A percentile compares a stretch with the other conserved stretches of the same genome.
These are phyloP conservation scores for Suillus paluster DNA, from an alignment of 768 basidiomycete genomes.

Conservation along the genomic window DNA sequence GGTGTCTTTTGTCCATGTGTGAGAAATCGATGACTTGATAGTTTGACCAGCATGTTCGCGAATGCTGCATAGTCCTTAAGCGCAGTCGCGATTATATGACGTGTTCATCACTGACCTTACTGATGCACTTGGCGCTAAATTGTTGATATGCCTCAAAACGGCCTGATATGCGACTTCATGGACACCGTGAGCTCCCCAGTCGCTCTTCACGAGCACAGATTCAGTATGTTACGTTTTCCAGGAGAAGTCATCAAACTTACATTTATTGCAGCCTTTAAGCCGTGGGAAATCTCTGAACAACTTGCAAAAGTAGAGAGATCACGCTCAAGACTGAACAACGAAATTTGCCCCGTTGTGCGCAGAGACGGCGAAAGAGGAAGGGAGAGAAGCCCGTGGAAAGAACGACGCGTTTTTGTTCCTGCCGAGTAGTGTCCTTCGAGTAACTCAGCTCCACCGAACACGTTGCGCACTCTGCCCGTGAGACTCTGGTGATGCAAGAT, in stretches of 20 bases:
- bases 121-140: conserved; percentile 76
- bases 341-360: conserved; percentile 69
- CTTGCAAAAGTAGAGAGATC: conserved; percentile 84
- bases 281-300: conserved; percentile 65
- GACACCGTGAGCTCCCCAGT: conserved; percentile 42
- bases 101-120: conserved; percentile 60
- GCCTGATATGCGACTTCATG: conserved; percentile 90
- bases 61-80: conserved; percentile 39
- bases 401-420: conserved; percentile 85
- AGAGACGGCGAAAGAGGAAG: conserved; percentile 67
- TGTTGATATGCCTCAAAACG: conserved; percentile 74
- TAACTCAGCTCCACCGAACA: conserved; percentile 90
- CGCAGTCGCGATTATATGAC: not conserved
- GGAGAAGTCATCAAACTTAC: conserved; percentile 65
- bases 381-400: conserved; percentile 73
- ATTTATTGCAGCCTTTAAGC: conserved; percentile 69
- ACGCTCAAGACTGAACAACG: conserved; percentile 73
- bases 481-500: conserved; percentile 54
- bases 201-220: conserved; percentile 35
- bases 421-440: conserved; percentile 82
- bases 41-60: conserved; percentile 82
- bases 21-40: conserved; percentile 82
- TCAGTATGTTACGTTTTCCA: not conserved
- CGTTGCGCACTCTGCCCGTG: conserved; percentile 82
- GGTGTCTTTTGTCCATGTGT: conserved; percentile 76